Percentiles rank a stretch among this genome's conserved stretches.
Evolutionary conservation across 2,329 filamentous ascomycete genomes (phyloP).

Genomic region (Hortaea sp.): DNA sequence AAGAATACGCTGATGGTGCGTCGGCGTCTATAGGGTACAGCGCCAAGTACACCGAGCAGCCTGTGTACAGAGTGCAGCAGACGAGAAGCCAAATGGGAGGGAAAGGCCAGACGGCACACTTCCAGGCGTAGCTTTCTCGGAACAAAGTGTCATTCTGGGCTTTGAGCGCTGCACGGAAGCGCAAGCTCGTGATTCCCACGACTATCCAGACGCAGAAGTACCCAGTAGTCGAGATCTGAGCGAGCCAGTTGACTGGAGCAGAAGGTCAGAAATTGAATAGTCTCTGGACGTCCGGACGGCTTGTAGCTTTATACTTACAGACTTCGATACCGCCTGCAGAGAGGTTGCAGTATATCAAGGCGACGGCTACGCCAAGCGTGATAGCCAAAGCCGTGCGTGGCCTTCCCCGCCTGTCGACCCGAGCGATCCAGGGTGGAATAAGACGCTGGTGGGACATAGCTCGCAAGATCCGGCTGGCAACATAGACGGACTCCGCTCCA

Average conservation of each 20-base stretch:
- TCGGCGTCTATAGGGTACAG: conserved; percentile 17
- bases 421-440: conserved; percentile 64
- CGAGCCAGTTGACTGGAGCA: conserved; percentile 51
- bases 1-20: conserved; percentile 21
- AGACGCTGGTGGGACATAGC: conserved; percentile 43
- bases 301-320: conserved; percentile 31
- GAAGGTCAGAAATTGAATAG: too few relatives aligned
- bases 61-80: conserved; percentile 7
- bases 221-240: conserved; percentile 59
- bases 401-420: conserved; percentile 73
- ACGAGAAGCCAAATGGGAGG: conserved; percentile 7
- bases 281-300: too few relatives aligned
- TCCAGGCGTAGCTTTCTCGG: conserved; percentile 52
- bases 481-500: conserved; percentile 45
- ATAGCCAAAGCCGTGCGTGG: conserved; percentile 62
- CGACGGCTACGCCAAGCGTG: conserved; percentile 51
- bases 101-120: conserved; percentile 44
- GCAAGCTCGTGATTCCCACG: conserved; percentile 78
- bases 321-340: conserved; percentile 54
- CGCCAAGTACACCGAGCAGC: conserved; percentile 7
- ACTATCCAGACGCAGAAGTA: conserved; percentile 69
- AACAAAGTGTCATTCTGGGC: conserved; percentile 51
- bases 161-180: conserved; percentile 70
- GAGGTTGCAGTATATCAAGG: conserved; percentile 58
- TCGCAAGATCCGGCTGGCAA: conserved; percentile 46